A percentile compares a stretch with the other conserved stretches of the same genome.
phyloP scores from a whole-genome alignment of 805 yeast genomes.

The Candida ulmi region DNA sequence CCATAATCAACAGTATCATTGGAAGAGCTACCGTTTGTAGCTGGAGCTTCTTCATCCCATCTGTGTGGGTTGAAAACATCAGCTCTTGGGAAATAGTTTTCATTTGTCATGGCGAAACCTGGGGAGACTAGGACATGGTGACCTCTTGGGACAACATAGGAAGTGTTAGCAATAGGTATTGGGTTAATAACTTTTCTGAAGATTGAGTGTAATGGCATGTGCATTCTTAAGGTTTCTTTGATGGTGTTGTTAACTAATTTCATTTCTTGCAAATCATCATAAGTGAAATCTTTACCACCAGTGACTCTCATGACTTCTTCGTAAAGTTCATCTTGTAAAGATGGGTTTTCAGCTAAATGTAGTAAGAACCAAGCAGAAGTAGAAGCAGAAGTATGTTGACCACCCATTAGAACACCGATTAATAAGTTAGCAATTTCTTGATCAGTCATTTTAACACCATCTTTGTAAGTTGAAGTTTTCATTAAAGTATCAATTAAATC shows the following conservation, averaged over 20 bases:
- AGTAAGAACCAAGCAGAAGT: conserved; percentile 93
- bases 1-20: conserved; percentile 80
- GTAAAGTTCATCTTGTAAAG: conserved; percentile 75
- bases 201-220: conserved; percentile 93
- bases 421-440: conserved; percentile 88
- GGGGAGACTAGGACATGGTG: conserved; percentile 91
- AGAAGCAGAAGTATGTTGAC: conserved; percentile 96
- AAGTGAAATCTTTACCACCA: conserved; percentile 58
- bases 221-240: conserved; percentile 92
- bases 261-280: conserved; percentile 79
- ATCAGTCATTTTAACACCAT: conserved; percentile 92
- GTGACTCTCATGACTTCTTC: conserved; percentile 67
- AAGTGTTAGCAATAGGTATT: conserved; percentile 72
- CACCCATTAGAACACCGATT: conserved; percentile 98
- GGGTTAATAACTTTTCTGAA: conserved; percentile 85
- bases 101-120: conserved; percentile 80
- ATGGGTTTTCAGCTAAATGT: conserved; percentile 84
- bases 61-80: conserved; percentile 74
- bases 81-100: conserved; percentile 75
- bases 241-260: conserved; percentile 77
- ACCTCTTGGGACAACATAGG: conserved; percentile 80
- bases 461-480: conserved; percentile 81
- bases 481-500: conserved; percentile 87
- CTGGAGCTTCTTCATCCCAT: conserved; percentile 50
- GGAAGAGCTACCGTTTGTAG: conserved; percentile 15